Evolutionary conservation across 371 early-diverging fungal species (phyloP).

Genomic region (Actinomortierella ambigua): DNA sequence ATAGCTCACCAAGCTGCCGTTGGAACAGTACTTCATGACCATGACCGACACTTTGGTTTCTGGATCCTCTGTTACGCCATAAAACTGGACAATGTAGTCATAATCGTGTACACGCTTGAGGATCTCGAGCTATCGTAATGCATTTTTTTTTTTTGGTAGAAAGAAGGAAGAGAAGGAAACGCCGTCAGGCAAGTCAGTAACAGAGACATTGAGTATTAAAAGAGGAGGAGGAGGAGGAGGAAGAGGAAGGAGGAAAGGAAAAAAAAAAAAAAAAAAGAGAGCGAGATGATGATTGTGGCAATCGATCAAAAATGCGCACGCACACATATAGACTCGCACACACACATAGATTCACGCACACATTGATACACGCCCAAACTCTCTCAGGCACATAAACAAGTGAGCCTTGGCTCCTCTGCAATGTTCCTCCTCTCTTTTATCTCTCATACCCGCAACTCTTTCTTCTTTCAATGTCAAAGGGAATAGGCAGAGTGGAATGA

Average conservation of each 20-base stretch:
- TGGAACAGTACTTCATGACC: constrained; percentile 44
- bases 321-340: not conserved
- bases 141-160: no score
- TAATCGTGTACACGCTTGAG: constrained; percentile 45
- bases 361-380: not conserved
- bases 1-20: constrained; percentile 31
- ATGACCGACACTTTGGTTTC: constrained; percentile 32
- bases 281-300: not conserved
- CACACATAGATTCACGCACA: not conserved
- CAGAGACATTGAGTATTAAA: no score
- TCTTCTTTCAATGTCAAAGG: no score
- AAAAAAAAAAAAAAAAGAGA: not conserved
- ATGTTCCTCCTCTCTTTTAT: no score
- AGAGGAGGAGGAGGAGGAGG: no score
- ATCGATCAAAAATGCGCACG: not conserved
- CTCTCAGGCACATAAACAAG: not conserved
- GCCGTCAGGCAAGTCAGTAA: no score
- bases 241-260: not conserved
- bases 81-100: constrained; percentile 42
- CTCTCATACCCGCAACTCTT: no score
- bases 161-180: no score
- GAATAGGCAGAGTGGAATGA: no score
- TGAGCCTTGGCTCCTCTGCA: no score
- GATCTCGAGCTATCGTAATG: constrained; percentile 40
- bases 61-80: constrained; percentile 38